A percentile compares a stretch with the other conserved stretches of the same genome.
Evolutionary conservation across 805 yeast species (phyloP).

Genomic region (Kazachstania kunashirensis): DNA sequence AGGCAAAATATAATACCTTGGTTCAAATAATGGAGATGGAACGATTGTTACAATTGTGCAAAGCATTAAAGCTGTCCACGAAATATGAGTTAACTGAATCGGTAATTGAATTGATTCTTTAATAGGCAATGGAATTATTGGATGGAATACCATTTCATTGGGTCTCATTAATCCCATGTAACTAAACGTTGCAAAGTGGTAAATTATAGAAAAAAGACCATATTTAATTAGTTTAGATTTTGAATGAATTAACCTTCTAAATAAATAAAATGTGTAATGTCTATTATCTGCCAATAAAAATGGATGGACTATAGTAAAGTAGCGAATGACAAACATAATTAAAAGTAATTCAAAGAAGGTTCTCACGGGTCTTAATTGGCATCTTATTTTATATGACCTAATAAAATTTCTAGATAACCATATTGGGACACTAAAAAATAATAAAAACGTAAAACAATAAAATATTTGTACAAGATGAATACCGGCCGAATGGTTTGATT

Average conservation of each 20-base stretch:
- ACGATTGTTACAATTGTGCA: slow-evolving; percentile 55
- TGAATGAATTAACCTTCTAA: slow-evolving; percentile 47
- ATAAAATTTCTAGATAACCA: slow-evolving; percentile 47
- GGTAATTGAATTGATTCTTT: slow-evolving; percentile 31
- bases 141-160: slow-evolving; percentile 30
- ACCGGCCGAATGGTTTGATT: slow-evolving; percentile 66
- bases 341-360: slow-evolving; percentile 25
- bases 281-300: slow-evolving; percentile 89
- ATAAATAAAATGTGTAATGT: slow-evolving; percentile 83
- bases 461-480: slow-evolving; percentile 73
- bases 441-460: slow-evolving; percentile 60
- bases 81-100: slow-evolving; percentile 34
- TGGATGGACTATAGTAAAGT: slow-evolving; percentile 74
- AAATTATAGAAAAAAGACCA: slow-evolving; percentile 50
- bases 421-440: slow-evolving; percentile 60
- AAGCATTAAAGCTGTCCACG: slow-evolving; percentile 41
- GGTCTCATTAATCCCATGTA: slow-evolving; percentile 31
- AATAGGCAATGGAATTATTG: slow-evolving; percentile 31
- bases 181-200: slow-evolving; percentile 47
- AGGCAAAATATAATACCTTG: slow-evolving; percentile 84
- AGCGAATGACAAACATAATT: slow-evolving; percentile 41
- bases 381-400: slow-evolving; percentile 30
- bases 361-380: slow-evolving; percentile 22
- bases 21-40: slow-evolving; percentile 91
- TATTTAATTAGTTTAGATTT: slow-evolving; percentile 38